Percentiles rank a stretch among this genome's conserved stretches.
phyloP scores from a whole-genome alignment of 2,329 filamentous ascomycete species.

The Phialocephala subalpina region DNA sequence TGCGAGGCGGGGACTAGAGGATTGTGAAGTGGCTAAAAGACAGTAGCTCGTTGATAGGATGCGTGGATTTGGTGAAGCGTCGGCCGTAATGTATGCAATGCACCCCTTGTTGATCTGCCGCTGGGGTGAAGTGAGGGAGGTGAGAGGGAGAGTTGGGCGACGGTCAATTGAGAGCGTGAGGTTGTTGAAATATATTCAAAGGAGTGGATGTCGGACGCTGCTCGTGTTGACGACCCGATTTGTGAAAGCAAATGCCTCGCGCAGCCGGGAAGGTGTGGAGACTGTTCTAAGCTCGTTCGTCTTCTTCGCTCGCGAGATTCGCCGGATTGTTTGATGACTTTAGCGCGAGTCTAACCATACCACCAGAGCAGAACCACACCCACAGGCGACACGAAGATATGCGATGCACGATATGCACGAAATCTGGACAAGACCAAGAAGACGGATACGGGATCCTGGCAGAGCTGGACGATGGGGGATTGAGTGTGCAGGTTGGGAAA shows the following conservation, averaged over 20 bases:
- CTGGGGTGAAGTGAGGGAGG: background rate
- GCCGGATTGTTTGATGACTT: background rate
- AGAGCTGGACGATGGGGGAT: background rate
- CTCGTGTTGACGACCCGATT: background rate
- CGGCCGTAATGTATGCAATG: slow-evolving; percentile 6
- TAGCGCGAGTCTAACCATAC: background rate
- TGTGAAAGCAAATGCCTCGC: background rate
- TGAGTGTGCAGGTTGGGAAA: background rate
- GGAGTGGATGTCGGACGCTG: background rate
- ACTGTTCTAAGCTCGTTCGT: background rate
- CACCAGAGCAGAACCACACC: background rate
- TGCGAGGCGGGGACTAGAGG: slow-evolving; percentile 12
- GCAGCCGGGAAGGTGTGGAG: slow-evolving; percentile 5
- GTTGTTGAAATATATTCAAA: slow-evolving; percentile 8
- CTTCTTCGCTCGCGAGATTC: background rate
- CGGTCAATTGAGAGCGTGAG: background rate
- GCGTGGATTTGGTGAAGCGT: slow-evolving; percentile 1
- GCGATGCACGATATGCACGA: slow-evolving; percentile 1
- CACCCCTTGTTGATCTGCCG: slow-evolving; percentile 17
- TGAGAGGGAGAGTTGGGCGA: background rate
- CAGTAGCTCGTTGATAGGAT: slow-evolving; percentile 17
- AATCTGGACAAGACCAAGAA: background rate
- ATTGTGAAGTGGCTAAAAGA: background rate
- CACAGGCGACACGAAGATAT: background rate
- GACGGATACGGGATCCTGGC: background rate